phyloP scores from a whole-genome alignment of 805 yeast species.

The Candida nemodendra region DNA sequence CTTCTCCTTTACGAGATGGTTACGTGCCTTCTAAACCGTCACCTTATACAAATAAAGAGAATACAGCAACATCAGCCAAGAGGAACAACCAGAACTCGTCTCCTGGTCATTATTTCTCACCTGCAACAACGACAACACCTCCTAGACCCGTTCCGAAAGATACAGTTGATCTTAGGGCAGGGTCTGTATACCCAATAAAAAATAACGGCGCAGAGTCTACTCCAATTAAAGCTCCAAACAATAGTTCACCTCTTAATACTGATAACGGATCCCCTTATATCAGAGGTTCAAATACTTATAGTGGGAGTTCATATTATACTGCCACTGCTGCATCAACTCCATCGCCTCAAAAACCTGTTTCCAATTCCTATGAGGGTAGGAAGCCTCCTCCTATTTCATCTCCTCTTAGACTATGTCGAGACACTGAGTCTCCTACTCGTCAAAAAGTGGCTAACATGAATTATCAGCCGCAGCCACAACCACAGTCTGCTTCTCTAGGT shows the following conservation, averaged over 20 bases:
- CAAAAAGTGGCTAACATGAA: neutral
- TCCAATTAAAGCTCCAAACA: neutral
- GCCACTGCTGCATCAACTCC: conserved; percentile 7
- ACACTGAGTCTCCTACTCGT: neutral
- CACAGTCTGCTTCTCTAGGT: neutral
- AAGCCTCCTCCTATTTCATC: conserved; percentile 12
- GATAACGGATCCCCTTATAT: conserved; percentile 1
- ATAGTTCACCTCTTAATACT: neutral
- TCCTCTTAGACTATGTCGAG: neutral
- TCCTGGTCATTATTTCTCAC: neutral
- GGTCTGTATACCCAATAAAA: neutral
- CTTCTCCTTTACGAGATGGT: neutral
- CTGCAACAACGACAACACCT: neutral
- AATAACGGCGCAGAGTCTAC: neutral
- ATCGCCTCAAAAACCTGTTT: conserved; percentile 5
- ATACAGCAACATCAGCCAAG: neutral
- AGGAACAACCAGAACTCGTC: too few species aligned
- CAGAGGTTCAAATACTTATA: conserved; percentile 6
- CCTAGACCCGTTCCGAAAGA: neutral
- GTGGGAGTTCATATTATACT: conserved; percentile 10
- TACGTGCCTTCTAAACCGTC: too few species aligned
- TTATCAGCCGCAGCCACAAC: neutral
- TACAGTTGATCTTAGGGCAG: neutral
- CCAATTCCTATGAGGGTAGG: conserved; percentile 2
- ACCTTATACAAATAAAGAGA: neutral